Evolutionary conservation across 2,329 filamentous ascomycete genomes (phyloP), one percentile per base, ranked within the genome.

Genomic region (Paecilomyces dactylethromorphus): DNA sequence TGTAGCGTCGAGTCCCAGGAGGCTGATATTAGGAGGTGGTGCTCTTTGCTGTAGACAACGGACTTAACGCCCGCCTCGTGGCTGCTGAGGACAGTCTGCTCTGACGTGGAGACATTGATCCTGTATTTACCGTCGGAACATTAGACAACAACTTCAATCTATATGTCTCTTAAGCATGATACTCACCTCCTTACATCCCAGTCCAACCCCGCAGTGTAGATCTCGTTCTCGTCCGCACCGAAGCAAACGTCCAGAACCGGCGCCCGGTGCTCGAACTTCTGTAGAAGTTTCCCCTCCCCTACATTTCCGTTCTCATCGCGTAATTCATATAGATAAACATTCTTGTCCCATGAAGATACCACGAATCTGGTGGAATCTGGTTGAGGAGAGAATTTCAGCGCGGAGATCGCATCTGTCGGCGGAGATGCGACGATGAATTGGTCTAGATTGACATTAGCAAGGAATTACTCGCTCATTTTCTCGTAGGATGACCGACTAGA

Each of bases 1-100:
- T 96, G 92, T 52, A 99, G 82, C 6, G 90, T 96, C 62, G 84
- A 87, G 75, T 99, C 93, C 94, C 94, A 99, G 5, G 92, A 95
- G 56, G 90, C 90, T 58, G 92, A 96, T 64, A 97, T 82, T 59
- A 99, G 83, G 62, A 97, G 80, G 54, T 85, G 85, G 71, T 92
- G 86, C 62, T 89, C 81, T 61, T 82, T 81, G 74, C 87, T 92
- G 79, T 92, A 97, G 61, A 90, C 88, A 57, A 99, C 86, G 63
- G 86, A 88, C 70, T 92, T 90, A 58, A 92, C 94, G 57, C 91
- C 88, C 5, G 87, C 86, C 52, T 82, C 77, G 77, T 99, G 94
- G 60, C 86, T 87, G 77, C 89, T 91, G 54, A 99, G 74, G 8
- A 90, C 82, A 0, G 84, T 89, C 72, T 91, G 87, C 56, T 87